Evolutionary conservation across 1,284 basidiomycete species (phyloP).

Genomic region (Kwoniella shivajii): DNA sequence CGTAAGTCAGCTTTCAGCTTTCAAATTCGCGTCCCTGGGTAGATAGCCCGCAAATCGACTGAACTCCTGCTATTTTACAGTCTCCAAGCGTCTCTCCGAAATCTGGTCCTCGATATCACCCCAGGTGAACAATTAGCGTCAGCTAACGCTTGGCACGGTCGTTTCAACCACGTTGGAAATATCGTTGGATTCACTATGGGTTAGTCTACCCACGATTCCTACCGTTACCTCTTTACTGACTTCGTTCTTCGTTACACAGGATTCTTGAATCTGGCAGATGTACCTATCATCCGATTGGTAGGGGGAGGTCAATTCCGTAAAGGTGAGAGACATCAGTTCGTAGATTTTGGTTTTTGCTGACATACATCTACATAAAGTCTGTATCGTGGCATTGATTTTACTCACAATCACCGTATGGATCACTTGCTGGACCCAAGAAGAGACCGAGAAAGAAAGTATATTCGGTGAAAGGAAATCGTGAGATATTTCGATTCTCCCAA

Average conservation of each 20-base stretch:
- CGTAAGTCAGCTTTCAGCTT: slow-evolving; percentile 31
- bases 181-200: slow-evolving; percentile 89
- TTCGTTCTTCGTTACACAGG: slow-evolving; percentile 57
- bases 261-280: slow-evolving; percentile 75
- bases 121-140: slow-evolving; percentile 83
- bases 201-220: too few species aligned
- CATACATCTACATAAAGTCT: slow-evolving; percentile 59
- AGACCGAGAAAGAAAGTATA: slow-evolving; percentile 64
- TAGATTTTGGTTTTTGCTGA: not conserved
- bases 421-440: slow-evolving; percentile 79
- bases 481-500: slow-evolving; percentile 7
- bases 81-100: slow-evolving; percentile 86
- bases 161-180: slow-evolving; percentile 93
- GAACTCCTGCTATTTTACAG: slow-evolving; percentile 53
- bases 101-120: slow-evolving; percentile 85
- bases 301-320: slow-evolving; percentile 95
- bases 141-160: slow-evolving; percentile 97
- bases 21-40: too few species aligned
- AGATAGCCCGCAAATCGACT: not conserved
- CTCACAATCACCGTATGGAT: slow-evolving; percentile 80
- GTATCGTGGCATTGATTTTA: slow-evolving; percentile 77
- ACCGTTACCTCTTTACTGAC: too few species aligned
- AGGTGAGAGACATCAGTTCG: slow-evolving; percentile 26
- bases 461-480: slow-evolving; percentile 49
- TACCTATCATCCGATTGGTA: slow-evolving; percentile 74